Base-by-base conservation (phyloP, 2,329 filamentous ascomycete genomes). In the Cercospora zeina region DNA sequence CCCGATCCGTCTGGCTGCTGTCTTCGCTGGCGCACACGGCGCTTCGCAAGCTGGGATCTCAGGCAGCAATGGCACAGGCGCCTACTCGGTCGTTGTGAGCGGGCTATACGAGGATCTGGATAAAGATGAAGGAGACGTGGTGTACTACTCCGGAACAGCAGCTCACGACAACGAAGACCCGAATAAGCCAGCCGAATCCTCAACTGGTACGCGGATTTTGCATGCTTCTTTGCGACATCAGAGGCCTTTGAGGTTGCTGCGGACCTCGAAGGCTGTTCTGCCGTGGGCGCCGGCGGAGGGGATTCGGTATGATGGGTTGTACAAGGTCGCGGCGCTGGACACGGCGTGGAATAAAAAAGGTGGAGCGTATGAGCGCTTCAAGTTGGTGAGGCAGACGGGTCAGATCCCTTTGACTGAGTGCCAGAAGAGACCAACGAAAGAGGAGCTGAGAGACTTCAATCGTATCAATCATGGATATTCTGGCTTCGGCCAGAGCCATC, bases 281-380 rank as follows among this genome's bases (percentile, higher is more conserved):
- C 53, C 27, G 1, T 69, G 42, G 16, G 57, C 65, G 10, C 70
- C 70, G 1, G 45, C 45, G 2, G 57, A 63, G 21, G 70, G 70
- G 0, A 30, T 71, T 0, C 30, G 68, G 16, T 72, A 72, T 53
- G 71, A 72, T 62, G 71, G 71, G 0, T 34, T 72, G 49, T 72
- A 72, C 54, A 42, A 24, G 3, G 69, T 72, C 0, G 59, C 58
- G 1, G 59, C 5, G 4, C 27, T 62, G 19, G 55, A 55, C 4
- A 37, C 34, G 13, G 62, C 63, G 2, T 67, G 11, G 13, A 72
- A 72, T 34, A 55, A 9, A 9, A 67, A 68, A 10, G 69, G 70
- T 10, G 71, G 70, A 0, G 10, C 68, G 34, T 72, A 72, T 50
- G 67, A 72, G 64, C 69, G 70, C 19, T 72, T 72, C 54, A 64